These are phyloP conservation scores for Conringia planisiliqua DNA, from an alignment of 345 rosid genomes.

Conservation along the genomic window DNA sequence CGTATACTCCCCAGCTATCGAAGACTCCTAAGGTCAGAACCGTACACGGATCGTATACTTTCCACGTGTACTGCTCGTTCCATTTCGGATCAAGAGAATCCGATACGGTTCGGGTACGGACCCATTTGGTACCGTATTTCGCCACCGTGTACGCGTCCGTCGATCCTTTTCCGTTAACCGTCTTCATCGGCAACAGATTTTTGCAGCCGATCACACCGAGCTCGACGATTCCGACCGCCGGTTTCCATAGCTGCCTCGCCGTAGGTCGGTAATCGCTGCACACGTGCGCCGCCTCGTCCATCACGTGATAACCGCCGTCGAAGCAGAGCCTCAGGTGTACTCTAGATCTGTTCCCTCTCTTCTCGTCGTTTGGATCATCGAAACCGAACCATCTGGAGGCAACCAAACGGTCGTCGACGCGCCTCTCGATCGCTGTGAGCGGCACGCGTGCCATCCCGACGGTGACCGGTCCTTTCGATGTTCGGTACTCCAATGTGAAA, in stretches of 20 bases:
- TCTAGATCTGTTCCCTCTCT: slow-evolving; percentile 62
- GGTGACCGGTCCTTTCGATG: slow-evolving; percentile 45
- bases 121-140: slow-evolving; percentile 85
- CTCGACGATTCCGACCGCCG: slow-evolving; percentile 75
- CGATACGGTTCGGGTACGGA: slow-evolving; percentile 75
- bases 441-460: slow-evolving; percentile 50
- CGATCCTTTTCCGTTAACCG: slow-evolving; percentile 53
- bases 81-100: slow-evolving; percentile 77
- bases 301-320: slow-evolving; percentile 95
- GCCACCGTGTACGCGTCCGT: slow-evolving; percentile 86
- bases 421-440: slow-evolving; percentile 57
- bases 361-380: slow-evolving; percentile 50
- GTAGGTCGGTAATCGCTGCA: slow-evolving; percentile 90
- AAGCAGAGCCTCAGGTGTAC: slow-evolving; percentile 72
- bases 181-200: slow-evolving; percentile 75
- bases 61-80: slow-evolving; percentile 96
- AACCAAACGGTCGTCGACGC: slow-evolving; percentile 81
- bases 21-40: slow-evolving; percentile 74
- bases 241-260: slow-evolving; percentile 88
- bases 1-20: slow-evolving; percentile 59
- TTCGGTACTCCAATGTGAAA: slow-evolving; percentile 61
- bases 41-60: slow-evolving; percentile 83
- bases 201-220: slow-evolving; percentile 77
- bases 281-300: slow-evolving; percentile 83
- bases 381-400: slow-evolving; percentile 66